Conservation (phyloP, 352 stramenopile species). For the Globisporangium canariense region DNA sequence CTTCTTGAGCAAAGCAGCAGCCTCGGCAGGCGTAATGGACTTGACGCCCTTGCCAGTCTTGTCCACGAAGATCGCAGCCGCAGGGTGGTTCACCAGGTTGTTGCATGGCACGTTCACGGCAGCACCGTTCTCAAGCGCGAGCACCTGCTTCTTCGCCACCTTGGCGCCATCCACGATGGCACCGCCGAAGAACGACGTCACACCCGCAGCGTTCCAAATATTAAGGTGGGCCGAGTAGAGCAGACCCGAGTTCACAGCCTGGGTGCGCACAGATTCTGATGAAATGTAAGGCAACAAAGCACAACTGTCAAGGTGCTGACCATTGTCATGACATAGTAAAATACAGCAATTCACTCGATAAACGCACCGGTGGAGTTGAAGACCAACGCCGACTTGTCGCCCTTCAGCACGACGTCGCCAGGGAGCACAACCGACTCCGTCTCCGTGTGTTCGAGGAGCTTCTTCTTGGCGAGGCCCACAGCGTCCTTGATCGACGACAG, state of each 20-base stretch:
- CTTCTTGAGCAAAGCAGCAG: constrained; percentile 42
- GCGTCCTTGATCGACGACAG: constrained; percentile 51
- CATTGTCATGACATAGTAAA: not conserved
- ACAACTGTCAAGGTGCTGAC: not conserved
- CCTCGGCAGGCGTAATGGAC: constrained; percentile 53
- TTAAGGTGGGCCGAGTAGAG: constrained; percentile 69
- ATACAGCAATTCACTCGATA: not conserved
- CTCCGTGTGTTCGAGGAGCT: constrained; percentile 53
- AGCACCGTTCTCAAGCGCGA: constrained; percentile 38
- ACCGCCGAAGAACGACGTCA: constrained; percentile 73
- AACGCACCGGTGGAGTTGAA: constrained; percentile 56
- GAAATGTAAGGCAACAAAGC: not conserved
- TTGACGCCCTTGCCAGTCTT: constrained; percentile 56
- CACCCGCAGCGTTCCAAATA: constrained; percentile 64
- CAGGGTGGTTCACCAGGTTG: constrained; percentile 68
- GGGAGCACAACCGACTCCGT: constrained; percentile 53
- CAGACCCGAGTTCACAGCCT: constrained; percentile 53
- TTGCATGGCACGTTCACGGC: constrained; percentile 75
- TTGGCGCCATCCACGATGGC: constrained; percentile 52
- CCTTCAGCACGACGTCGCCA: constrained; percentile 54
- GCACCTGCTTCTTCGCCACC: constrained; percentile 58
- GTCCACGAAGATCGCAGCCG: constrained; percentile 62
- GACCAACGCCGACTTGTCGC: constrained; percentile 62
- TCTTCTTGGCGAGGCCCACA: constrained; percentile 68
- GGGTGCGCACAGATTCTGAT: constrained; percentile 43